Percentiles rank a stretch among this genome's conserved stretches.
These are phyloP conservation scores for Sesbania bispinosa DNA, from an alignment of 306 rosid genomes.

Conservation along the genomic window DNA sequence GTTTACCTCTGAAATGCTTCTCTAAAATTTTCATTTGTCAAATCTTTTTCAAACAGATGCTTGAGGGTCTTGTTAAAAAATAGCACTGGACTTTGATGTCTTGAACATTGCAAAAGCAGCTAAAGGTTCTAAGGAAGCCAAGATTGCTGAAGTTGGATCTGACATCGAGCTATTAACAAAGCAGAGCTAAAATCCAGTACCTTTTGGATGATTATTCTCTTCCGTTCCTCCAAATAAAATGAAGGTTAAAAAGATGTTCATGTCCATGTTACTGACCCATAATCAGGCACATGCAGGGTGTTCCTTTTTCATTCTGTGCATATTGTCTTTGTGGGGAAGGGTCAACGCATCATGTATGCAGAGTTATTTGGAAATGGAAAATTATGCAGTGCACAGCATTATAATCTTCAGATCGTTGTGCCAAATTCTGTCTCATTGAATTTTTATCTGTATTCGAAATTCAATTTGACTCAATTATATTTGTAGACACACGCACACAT, in stretches of 20 bases:
- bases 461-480: neutral
- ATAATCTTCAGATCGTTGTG: neutral
- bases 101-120: slow-evolving; percentile 68
- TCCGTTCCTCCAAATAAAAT: neutral
- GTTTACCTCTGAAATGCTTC: neutral
- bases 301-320: neutral
- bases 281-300: neutral
- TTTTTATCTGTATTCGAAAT: neutral
- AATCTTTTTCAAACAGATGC: slow-evolving; percentile 64
- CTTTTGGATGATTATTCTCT: slow-evolving; percentile 14
- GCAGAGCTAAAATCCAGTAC: slow-evolving; percentile 35
- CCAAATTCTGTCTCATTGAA: neutral
- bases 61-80: slow-evolving; percentile 68
- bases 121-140: slow-evolving; percentile 67
- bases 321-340: neutral
- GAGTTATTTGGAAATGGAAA: neutral
- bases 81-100: slow-evolving; percentile 86
- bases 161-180: slow-evolving; percentile 69
- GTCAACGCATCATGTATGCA: neutral
- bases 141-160: slow-evolving; percentile 79
- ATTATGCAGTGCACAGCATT: slow-evolving; percentile 14
- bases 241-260: slow-evolving; percentile 6
- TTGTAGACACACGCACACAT: too few relatives aligned
- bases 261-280: neutral
- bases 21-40: neutral